These are phyloP conservation scores for Tricholoma bakamatsutake DNA, from an alignment of 768 basidiomycete genomes.

Conservation along the genomic window DNA sequence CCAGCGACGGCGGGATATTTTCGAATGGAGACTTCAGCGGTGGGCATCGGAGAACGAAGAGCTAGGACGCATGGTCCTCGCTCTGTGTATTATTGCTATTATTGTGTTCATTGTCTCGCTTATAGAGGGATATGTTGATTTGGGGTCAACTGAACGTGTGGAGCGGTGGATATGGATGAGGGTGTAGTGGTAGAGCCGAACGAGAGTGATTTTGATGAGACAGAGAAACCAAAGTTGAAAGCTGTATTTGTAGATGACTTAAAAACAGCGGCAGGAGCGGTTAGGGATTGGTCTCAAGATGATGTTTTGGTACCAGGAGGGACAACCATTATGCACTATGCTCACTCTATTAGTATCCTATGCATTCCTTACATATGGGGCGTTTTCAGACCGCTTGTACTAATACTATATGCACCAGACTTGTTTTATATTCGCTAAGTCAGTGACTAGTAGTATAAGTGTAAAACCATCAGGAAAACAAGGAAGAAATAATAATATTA, in stretches of 20 bases:
- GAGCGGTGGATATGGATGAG: not conserved
- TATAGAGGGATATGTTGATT: not conserved
- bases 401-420: not conserved
- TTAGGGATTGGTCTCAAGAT: not conserved
- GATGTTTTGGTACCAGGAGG: not conserved
- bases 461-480: too few species aligned
- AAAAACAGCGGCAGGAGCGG: too few species aligned
- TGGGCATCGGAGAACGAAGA: slow-evolving; percentile 2
- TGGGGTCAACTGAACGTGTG: not conserved
- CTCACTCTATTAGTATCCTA: not conserved
- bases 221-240: not conserved
- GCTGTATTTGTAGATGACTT: not conserved
- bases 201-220: not conserved
- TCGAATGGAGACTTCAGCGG: not conserved
- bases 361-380: not conserved
- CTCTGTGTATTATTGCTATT: slow-evolving; percentile 1
- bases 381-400: not conserved
- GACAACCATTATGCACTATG: not conserved
- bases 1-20: not conserved
- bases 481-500: too few species aligned
- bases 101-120: not conserved
- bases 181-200: too few species aligned
- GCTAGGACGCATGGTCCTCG: not conserved
- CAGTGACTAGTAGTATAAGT: too few species aligned
- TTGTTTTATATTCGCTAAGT: too few species aligned